These are phyloP conservation scores for Aphanocladium album DNA, from an alignment of 2,329 filamentous ascomycete genomes.

Conservation along the genomic window DNA sequence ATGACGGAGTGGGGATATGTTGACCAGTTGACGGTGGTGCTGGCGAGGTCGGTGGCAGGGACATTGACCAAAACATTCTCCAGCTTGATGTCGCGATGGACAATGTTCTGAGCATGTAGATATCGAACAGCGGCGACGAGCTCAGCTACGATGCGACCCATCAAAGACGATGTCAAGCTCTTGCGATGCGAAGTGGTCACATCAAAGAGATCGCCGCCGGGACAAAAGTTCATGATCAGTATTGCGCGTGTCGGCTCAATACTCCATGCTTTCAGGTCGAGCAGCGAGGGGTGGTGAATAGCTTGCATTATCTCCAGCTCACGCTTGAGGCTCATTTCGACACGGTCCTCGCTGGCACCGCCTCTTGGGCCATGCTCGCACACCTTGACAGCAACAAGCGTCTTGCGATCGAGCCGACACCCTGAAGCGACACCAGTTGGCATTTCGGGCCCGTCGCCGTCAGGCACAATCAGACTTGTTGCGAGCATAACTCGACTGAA, in stretches of 20 bases:
- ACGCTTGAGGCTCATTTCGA: constrained; percentile 89
- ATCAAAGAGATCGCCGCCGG: constrained; percentile 92
- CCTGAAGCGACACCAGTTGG: constrained; percentile 30
- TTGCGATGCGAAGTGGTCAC: constrained; percentile 70
- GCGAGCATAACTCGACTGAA: constrained; percentile 94
- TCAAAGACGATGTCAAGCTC: constrained; percentile 60
- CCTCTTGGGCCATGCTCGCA: constrained; percentile 92
- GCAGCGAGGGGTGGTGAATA: constrained; percentile 82
- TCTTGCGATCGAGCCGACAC: constrained; percentile 55
- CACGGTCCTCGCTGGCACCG: constrained; percentile 84
- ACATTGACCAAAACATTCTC: constrained; percentile 93
- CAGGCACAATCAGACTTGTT: constrained; percentile 63
- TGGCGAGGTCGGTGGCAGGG: constrained; percentile 60
- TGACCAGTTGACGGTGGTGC: constrained; percentile 60
- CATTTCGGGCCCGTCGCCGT: constrained; percentile 38
- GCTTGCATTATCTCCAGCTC: constrained; percentile 91
- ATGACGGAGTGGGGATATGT: constrained; percentile 77
- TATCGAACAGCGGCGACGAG: constrained; percentile 80
- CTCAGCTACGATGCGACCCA: constrained; percentile 86
- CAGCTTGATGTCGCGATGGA: constrained; percentile 96
- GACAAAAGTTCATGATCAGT: constrained; percentile 84
- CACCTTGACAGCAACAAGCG: constrained; percentile 89
- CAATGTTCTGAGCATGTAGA: constrained; percentile 78
- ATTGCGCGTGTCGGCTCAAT: constrained; percentile 78
- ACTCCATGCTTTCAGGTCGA: constrained; percentile 87